phyloP scores from a whole-genome alignment of 2,329 filamentous ascomycete genomes.

The Xylaria sp. region DNA sequence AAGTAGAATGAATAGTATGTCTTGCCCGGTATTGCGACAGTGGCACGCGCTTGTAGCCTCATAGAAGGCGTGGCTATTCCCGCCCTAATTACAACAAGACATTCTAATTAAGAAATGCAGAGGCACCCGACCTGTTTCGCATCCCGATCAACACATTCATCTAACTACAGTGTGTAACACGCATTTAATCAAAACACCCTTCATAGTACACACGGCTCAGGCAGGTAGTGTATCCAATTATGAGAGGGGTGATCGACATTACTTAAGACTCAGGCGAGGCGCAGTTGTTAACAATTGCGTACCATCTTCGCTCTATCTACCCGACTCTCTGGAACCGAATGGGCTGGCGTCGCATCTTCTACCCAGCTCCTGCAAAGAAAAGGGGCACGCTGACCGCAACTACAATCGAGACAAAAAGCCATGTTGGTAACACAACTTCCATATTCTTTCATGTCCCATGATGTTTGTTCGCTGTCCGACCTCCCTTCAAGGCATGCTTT shows the following conservation, averaged over 20 bases:
- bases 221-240: background rate
- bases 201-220: no score
- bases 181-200: background rate
- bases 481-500: background rate
- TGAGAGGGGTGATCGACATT: constrained; percentile 20
- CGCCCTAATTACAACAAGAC: background rate
- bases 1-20: background rate
- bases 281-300: constrained; percentile 6
- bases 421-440: constrained; percentile 15
- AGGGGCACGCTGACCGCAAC: constrained; percentile 19
- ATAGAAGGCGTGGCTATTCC: background rate
- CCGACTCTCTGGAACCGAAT: constrained; percentile 13
- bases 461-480: background rate
- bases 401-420: constrained; percentile 7
- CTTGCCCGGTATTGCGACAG: constrained; percentile 4
- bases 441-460: constrained; percentile 4
- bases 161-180: background rate
- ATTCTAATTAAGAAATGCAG: background rate
- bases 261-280: constrained; percentile 10
- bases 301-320: constrained; percentile 4
- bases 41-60: constrained; percentile 3
- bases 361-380: background rate
- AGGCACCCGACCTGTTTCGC: constrained; percentile 1
- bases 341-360: background rate
- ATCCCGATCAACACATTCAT: constrained; percentile 6